Evolutionary conservation across 1,139 yeast genomes (phyloP), one percentile per base, ranked within the genome.

Genomic region (Sugiyamaella paludigena): DNA sequence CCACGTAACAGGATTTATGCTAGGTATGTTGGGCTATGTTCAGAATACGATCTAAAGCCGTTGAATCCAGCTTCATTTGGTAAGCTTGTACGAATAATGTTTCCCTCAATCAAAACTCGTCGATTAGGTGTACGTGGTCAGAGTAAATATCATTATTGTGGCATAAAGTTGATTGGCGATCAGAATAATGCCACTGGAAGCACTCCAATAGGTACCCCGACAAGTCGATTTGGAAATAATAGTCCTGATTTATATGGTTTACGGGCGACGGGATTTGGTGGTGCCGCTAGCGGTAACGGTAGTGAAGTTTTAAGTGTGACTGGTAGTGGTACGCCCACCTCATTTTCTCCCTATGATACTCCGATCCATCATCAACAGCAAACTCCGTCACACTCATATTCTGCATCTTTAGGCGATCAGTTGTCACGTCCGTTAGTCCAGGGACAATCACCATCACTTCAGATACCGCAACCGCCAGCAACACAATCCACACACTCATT

Each of bases 131-230:
- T 84, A 69, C 75, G 96, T 47, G 96, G 96, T 7, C 91, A 86
- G 62, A 83, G 92, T 16, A 87, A 87, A 62, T 89, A 91, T 65
- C 96, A 89, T 64, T 91, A 89, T 65, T 87, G 96, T 69, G 97
- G 97, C 1, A 74, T 89, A 46, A 78, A 77, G 58, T 67, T 89
- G 47, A 69, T 78, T 15, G 85, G 80, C 8, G 86, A 80, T 43
- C 57, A 51, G 24, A 58, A 58, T 45, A 55, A 57, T 36, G 49
- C 66, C 3, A 57, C 64, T 19, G 64, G 61, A 7, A 46, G 45
- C 28, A 61, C 67, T 10, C 67, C 67, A 4, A 55, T 57, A n/a
- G 63, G 62, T 12, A 61, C 65, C 7, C 65, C 67, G 1, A 19
- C 24, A 19, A 50, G 54, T 8, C 43, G 58, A 29, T 51, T 49